Conservation (phyloP, 352 stramenopile genomes). For the Phytophthora megakarya region DNA sequence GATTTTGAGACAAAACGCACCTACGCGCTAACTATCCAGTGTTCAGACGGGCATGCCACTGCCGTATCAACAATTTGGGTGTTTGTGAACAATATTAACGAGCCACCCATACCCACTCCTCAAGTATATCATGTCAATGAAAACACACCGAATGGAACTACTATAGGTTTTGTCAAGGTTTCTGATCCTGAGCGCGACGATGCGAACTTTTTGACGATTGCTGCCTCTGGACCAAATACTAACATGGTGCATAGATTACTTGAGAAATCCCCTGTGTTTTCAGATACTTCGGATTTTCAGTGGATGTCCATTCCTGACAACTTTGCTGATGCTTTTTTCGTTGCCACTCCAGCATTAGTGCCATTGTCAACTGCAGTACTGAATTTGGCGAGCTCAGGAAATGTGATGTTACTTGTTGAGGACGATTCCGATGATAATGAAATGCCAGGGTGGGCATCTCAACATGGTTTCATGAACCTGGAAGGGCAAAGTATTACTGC, state of each 20-base stretch:
- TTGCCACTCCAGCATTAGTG: conserved; percentile 5
- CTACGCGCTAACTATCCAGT: conserved; percentile 38
- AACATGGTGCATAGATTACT: conserved; percentile 13
- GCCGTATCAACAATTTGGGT: conserved; percentile 24
- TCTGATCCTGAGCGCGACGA: conserved; percentile 31
- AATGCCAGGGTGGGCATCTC: conserved; percentile 17
- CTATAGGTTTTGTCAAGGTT: conserved; percentile 13
- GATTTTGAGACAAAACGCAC: conserved; percentile 51
- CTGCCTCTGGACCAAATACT: not conserved
- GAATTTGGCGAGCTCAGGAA: conserved; percentile 25
- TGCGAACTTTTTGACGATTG: conserved; percentile 23
- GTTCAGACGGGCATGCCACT: conserved; percentile 42
- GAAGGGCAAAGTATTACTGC: conserved; percentile 16
- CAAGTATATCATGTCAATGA: conserved; percentile 44
- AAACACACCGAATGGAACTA: conserved; percentile 26
- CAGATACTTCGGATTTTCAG: conserved; percentile 15
- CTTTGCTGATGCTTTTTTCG: conserved; percentile 15
- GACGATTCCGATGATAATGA: conserved; percentile 8
- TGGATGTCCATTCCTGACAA: conserved; percentile 22
- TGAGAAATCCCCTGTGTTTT: conserved; percentile 21
- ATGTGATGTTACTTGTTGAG: conserved; percentile 24
- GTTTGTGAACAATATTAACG: conserved; percentile 55
- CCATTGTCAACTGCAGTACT: conserved; percentile 17
- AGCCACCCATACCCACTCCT: conserved; percentile 35
- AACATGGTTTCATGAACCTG: conserved; percentile 15